phyloP scores from a whole-genome alignment of 2,329 filamentous ascomycete genomes.

The Monilinia fructicola region DNA sequence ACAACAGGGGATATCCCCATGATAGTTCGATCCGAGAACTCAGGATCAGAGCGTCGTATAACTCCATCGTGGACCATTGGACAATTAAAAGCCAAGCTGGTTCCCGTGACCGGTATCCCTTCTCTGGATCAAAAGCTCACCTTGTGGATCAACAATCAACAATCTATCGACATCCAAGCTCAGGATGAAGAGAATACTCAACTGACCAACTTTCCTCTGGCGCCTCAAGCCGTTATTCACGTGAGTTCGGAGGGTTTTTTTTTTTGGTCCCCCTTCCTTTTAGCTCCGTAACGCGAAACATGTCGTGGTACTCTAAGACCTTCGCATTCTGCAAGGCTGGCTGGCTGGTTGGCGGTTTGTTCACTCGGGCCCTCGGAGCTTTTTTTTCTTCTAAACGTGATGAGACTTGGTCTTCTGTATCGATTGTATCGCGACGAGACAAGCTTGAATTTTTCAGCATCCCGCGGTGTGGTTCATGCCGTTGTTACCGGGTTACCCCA shows the following conservation, averaged over 20 bases:
- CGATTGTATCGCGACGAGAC: neutral
- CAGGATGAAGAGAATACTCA: slow-evolving; percentile 69
- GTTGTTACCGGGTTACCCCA: slow-evolving; percentile 18
- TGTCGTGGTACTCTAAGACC: slow-evolving; percentile 24
- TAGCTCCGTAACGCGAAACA: slow-evolving; percentile 24
- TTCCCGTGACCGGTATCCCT: slow-evolving; percentile 89
- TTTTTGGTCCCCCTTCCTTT: too few relatives aligned
- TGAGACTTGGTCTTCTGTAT: slow-evolving; percentile 22
- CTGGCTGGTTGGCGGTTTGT: neutral
- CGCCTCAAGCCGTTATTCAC: slow-evolving; percentile 74
- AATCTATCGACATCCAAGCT: slow-evolving; percentile 64
- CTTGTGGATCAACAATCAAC: slow-evolving; percentile 63
- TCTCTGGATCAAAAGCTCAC: slow-evolving; percentile 74
- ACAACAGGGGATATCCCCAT: slow-evolving; percentile 65
- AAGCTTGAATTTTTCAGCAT: slow-evolving; percentile 1
- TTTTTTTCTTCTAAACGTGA: neutral
- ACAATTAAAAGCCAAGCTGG: slow-evolving; percentile 81
- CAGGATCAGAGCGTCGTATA: slow-evolving; percentile 83
- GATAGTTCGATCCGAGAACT: slow-evolving; percentile 71
- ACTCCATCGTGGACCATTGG: slow-evolving; percentile 88
- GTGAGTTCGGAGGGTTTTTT: slow-evolving; percentile 56
- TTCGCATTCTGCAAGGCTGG: slow-evolving; percentile 23
- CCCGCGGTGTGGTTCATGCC: slow-evolving; percentile 17
- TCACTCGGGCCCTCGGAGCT: slow-evolving; percentile 7
- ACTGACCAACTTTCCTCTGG: slow-evolving; percentile 65